These are phyloP conservation scores for Eucalyptus erythrocorys DNA, from an alignment of 345 rosid species.

Conservation along the genomic window DNA sequence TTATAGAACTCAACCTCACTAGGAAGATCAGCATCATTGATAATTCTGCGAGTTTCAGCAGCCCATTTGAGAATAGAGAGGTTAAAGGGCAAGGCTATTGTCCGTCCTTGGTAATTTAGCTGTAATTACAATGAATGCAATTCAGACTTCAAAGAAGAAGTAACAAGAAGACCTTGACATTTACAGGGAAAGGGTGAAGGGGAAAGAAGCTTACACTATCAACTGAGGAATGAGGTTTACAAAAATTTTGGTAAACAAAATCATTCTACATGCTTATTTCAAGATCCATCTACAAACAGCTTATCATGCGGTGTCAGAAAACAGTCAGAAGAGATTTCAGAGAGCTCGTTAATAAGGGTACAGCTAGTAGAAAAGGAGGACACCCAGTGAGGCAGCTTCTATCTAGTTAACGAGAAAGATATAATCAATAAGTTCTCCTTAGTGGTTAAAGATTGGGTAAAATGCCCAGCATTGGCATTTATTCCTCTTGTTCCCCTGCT, in stretches of 20 bases:
- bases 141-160: background rate
- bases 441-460: background rate
- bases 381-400: background rate
- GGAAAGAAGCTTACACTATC: background rate
- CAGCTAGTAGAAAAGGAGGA: background rate
- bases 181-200: background rate
- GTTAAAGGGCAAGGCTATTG: conserved; percentile 67
- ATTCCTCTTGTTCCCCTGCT: background rate
- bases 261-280: background rate
- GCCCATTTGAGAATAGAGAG: conserved; percentile 60
- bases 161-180: background rate
- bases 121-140: conserved; percentile 3
- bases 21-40: conserved; percentile 51
- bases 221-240: background rate
- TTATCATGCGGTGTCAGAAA: background rate
- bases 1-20: conserved; percentile 65
- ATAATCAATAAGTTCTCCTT: background rate
- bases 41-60: conserved; percentile 48
- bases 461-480: background rate
- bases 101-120: conserved; percentile 56
- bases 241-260: background rate
- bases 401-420: background rate
- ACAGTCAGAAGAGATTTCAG: background rate
- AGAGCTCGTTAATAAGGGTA: background rate
- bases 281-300: background rate